phyloP scores from a whole-genome alignment of 2,329 filamentous ascomycete species.

The Podosphaera leucotricha region DNA sequence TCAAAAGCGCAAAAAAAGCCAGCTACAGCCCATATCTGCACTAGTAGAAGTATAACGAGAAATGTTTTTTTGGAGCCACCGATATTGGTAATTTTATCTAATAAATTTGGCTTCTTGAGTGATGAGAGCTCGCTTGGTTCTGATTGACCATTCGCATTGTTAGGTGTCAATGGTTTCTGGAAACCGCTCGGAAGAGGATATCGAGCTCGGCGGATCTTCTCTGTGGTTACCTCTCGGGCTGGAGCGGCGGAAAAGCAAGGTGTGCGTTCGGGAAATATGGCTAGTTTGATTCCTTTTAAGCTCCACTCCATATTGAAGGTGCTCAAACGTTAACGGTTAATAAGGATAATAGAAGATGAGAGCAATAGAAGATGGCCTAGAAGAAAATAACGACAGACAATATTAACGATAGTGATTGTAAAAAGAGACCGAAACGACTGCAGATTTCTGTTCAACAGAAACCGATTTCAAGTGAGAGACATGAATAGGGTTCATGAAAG shows the following conservation, averaged over 20 bases:
- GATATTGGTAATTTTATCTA: conserved; percentile 12
- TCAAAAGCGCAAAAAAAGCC: conserved; percentile 15
- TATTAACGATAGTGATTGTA: too few species aligned
- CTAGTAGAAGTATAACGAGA: conserved; percentile 14
- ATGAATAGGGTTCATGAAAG: too few species aligned
- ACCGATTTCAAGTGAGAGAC: too few species aligned
- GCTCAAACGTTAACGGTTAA: not conserved
- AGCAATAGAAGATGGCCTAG: not conserved
- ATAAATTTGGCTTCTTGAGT: conserved; percentile 5
- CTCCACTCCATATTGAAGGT: conserved; percentile 3
- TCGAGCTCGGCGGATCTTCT: conserved; percentile 1
- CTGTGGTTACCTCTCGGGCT: conserved; percentile 4
- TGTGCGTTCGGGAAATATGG: conserved; percentile 4
- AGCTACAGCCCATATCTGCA: conserved; percentile 15
- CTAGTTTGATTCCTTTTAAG: conserved; percentile 4
- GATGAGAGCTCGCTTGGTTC: conserved; percentile 1
- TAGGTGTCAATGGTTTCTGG: not conserved
- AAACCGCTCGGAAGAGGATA: not conserved
- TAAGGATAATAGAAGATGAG: not conserved
- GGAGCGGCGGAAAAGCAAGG: conserved; percentile 6
- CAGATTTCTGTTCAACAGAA: too few species aligned
- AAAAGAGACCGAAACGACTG: too few species aligned
- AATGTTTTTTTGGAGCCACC: conserved; percentile 14
- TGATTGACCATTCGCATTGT: conserved; percentile 1
- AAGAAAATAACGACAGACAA: too few species aligned